Conservation (phyloP, 495 filamentous ascomycete species). For the Xylaria palmicola region DNA sequence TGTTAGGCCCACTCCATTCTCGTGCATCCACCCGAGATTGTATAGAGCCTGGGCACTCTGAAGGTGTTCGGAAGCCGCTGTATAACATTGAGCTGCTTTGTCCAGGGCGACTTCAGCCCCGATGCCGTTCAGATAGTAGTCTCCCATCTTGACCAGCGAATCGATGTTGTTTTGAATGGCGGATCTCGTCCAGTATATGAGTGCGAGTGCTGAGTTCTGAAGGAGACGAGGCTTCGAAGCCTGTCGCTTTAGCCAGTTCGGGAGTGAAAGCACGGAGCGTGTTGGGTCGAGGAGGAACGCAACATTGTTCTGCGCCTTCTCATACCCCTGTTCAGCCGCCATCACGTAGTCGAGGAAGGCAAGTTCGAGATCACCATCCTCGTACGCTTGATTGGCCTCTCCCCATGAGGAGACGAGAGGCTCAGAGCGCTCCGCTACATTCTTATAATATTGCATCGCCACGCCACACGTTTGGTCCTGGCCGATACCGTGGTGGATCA, state of each 20-base stretch:
- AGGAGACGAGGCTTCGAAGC: constrained; percentile 52
- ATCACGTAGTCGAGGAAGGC: constrained; percentile 85
- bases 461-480: constrained; percentile 76
- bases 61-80: constrained; percentile 82
- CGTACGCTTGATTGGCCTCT: constrained; percentile 83
- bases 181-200: constrained; percentile 96
- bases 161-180: constrained; percentile 93
- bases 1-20: constrained; percentile 88
- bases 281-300: constrained; percentile 86
- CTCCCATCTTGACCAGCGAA: constrained; percentile 95
- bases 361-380: constrained; percentile 78
- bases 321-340: constrained; percentile 95
- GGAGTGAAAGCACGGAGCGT: constrained; percentile 50
- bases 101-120: constrained; percentile 73
- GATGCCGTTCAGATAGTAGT: constrained; percentile 85
- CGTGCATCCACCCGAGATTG: constrained; percentile 99
- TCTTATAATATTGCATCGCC: constrained; percentile 90
- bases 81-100: constrained; percentile 91
- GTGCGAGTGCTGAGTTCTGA: constrained; percentile 70
- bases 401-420: constrained; percentile 76
- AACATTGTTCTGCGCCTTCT: constrained; percentile 89
- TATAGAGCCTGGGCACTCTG: constrained; percentile 94
- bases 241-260: constrained; percentile 35
- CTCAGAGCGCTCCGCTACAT: constrained; percentile 87
- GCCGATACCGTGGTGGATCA: constrained; percentile 78